Evolutionary conservation across 805 yeast genomes (phyloP).

Genomic region (Ogataea ganodermae): DNA sequence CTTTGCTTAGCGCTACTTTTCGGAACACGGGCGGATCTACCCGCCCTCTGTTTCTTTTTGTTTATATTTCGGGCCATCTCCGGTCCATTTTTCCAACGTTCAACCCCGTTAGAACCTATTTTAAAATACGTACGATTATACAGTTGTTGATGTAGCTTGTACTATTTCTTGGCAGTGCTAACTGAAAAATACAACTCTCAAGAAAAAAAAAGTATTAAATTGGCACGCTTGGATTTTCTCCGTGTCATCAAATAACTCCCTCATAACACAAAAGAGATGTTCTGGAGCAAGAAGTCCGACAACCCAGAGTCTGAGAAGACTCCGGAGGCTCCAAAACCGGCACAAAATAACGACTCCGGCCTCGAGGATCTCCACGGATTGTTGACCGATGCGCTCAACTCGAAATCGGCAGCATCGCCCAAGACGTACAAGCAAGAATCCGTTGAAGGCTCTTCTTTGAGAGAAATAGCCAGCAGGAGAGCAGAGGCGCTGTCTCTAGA

Average conservation of each 20-base stretch:
- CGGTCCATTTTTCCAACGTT: no score
- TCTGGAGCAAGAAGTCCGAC: constrained; percentile 8
- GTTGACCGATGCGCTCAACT: constrained; percentile 25
- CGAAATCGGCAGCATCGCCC: constrained; percentile 25
- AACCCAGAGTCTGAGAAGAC: background rate
- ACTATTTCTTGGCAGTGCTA: background rate
- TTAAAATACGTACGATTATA: no score
- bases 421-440: constrained; percentile 4
- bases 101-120: no score
- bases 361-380: constrained; percentile 18
- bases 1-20: background rate
- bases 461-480: constrained; percentile 33
- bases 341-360: background rate
- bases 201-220: background rate
- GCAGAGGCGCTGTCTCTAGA: constrained; percentile 30
- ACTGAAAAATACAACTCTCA: background rate
- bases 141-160: background rate
- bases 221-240: no score
- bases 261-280: background rate
- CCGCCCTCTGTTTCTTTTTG: background rate
- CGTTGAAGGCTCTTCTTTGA: constrained; percentile 14
- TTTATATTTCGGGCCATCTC: background rate
- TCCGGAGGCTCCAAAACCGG: no score
- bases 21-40: background rate
- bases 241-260: no score